These are phyloP conservation scores for Saitozyma sp. DNA, from an alignment of 768 basidiomycete species.

Conservation along the genomic window DNA sequence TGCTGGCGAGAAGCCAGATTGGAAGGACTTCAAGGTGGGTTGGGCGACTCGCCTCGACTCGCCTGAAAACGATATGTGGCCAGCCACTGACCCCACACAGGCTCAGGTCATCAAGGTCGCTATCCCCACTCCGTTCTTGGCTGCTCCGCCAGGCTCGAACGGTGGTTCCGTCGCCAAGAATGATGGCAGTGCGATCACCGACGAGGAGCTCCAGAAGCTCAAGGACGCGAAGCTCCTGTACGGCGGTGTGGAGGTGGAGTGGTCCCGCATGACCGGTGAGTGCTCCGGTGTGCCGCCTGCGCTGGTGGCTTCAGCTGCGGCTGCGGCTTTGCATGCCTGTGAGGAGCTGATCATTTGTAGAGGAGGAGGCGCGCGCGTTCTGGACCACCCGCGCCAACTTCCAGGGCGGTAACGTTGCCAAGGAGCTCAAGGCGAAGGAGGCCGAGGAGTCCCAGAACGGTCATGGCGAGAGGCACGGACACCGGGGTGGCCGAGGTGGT, in stretches of 20 bases:
- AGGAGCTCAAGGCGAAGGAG: slow-evolving; percentile 29
- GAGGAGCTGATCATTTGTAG: slow-evolving; percentile 9
- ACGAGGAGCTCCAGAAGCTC: slow-evolving; percentile 42
- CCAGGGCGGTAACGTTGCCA: slow-evolving; percentile 47
- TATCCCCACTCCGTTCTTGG: slow-evolving; percentile 50
- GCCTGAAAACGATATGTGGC: neutral
- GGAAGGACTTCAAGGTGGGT: slow-evolving; percentile 53
- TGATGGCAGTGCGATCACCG: slow-evolving; percentile 38
- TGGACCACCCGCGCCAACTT: slow-evolving; percentile 51
- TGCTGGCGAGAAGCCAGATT: slow-evolving; percentile 48
- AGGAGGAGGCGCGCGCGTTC: slow-evolving; percentile 48
- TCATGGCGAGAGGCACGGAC: slow-evolving; percentile 33
- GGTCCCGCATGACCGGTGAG: slow-evolving; percentile 42
- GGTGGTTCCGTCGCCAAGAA: slow-evolving; percentile 45
- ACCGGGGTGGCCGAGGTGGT: slow-evolving; percentile 34
- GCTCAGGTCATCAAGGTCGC: slow-evolving; percentile 31
- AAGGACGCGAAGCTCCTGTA: slow-evolving; percentile 43
- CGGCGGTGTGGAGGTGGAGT: slow-evolving; percentile 44
- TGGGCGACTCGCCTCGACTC: neutral
- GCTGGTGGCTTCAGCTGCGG: neutral
- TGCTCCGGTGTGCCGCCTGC: neutral
- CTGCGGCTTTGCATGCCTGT: neutral
- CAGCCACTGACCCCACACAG: slow-evolving; percentile 15
- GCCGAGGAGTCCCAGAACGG: slow-evolving; percentile 7
- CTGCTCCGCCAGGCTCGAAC: slow-evolving; percentile 47